Base-by-base conservation (phyloP, 495 filamentous ascomycete species). In the Xylaria castorea region DNA sequence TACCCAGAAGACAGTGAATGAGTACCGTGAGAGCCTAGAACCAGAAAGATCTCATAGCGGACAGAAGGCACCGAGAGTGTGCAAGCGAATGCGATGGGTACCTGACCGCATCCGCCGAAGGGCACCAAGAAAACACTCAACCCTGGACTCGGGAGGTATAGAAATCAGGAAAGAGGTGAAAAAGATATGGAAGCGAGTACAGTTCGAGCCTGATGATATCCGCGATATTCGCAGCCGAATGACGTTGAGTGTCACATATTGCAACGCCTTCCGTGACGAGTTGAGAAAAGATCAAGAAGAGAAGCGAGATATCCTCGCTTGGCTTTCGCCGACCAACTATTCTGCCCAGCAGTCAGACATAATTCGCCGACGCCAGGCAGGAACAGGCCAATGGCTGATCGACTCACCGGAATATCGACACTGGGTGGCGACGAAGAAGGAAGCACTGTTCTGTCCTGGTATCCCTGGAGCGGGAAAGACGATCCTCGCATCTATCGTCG, bases 341-440 rank as follows among this genome's bases (percentile, higher is more conserved):
- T 20, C 1, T n/a, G 27, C 27, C 16, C 30, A 60, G 5, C 57
- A 60, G 6, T 7, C 14, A 6, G 57, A 60, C 2, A 36, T 20
- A 0, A 36, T 60, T 30, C 12, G 30, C 27, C 27, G 38, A 27
- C 36, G 62, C 1, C 40, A 65, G 16, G 9, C 14, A 25, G 62
- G 62, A 30, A 65, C 62, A 5, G 62, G 62, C n/a, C 62, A 65
- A 32, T 65, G 62, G 62, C 3, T 65, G n/a, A 11, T 65, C 4
- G 62, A 65, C 40, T 65, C 62, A 14, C n/a, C 16, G 6, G 16
- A 44, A 65, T 40, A 40, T 40, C 38, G 9, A 12, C 9, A 12
- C 38, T 12, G 38, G 38, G 0, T 11, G 7, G 38, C 7, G 9
- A 40, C 38, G 9, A 40, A 40, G 38, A 40, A 40, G 38, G 38